These are phyloP conservation scores for Conidiobolus incongruus DNA, from an alignment of 371 early-diverging fungal genomes.

Conservation along the genomic window DNA sequence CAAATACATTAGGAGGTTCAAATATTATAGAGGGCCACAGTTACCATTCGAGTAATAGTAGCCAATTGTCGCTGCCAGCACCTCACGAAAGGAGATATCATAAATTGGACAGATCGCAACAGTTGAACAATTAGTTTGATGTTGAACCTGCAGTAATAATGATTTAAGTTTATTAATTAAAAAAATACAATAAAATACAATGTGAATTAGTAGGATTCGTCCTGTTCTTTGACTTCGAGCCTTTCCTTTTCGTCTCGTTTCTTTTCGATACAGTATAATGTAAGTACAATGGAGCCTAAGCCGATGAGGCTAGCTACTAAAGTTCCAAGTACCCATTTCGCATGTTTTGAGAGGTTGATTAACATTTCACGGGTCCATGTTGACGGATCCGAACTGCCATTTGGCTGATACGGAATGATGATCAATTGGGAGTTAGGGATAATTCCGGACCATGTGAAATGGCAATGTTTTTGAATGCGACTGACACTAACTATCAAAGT, in stretches of 20 bases:
- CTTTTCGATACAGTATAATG: slow-evolving; percentile 52
- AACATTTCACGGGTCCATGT: slow-evolving; percentile 69
- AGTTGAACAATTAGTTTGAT: too few relatives aligned
- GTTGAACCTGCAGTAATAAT: too few relatives aligned
- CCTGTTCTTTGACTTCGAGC: too few relatives aligned
- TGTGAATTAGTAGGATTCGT: slow-evolving; percentile 1
- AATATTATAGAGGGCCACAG: too few relatives aligned
- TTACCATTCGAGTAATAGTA: not conserved
- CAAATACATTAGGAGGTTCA: too few relatives aligned
- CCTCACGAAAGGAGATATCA: not conserved
- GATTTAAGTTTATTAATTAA: too few relatives aligned
- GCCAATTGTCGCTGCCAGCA: not conserved
- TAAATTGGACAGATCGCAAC: not conserved
- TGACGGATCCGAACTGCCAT: slow-evolving; percentile 16
- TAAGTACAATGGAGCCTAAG: slow-evolving; percentile 38
- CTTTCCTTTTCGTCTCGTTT: slow-evolving; percentile 8
- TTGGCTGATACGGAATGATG: slow-evolving; percentile 58
- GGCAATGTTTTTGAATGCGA: slow-evolving; percentile 15
- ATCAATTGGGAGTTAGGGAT: slow-evolving; percentile 85
- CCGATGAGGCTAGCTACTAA: slow-evolving; percentile 33
- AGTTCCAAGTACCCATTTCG: slow-evolving; percentile 47
- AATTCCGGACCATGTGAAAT: slow-evolving; percentile 34
- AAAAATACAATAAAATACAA: not conserved
- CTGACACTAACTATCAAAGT: slow-evolving; percentile 68
- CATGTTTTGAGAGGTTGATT: slow-evolving; percentile 60